These are phyloP conservation scores for Monosporascus ibericus DNA, from an alignment of 2,329 filamentous ascomycete species.

Conservation along the genomic window DNA sequence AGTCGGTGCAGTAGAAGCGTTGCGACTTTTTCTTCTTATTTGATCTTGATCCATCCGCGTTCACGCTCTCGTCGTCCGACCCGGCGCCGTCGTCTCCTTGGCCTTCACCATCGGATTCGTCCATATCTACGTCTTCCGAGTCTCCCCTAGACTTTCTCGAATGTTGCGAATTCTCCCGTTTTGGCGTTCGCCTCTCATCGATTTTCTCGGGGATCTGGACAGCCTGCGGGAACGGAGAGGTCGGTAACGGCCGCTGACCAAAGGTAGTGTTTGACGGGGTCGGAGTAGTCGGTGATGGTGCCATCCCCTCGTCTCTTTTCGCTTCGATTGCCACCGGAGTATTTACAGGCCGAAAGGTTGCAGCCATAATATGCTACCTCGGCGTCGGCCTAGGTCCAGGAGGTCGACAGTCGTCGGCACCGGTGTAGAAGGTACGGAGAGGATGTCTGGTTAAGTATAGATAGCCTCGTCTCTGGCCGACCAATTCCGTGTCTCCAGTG, in stretches of 20 bases:
- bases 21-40: constrained; percentile 96
- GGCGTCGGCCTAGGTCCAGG: background rate
- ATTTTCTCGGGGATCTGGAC: constrained; percentile 42
- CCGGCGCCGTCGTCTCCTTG: constrained; percentile 43
- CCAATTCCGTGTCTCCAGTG: background rate
- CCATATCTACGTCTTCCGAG: constrained; percentile 70
- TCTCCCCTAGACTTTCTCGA: constrained; percentile 52
- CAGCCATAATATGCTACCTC: constrained; percentile 32
- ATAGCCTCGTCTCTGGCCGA: background rate
- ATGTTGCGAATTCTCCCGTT: constrained; percentile 53
- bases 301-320: constrained; percentile 20
- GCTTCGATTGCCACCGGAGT: constrained; percentile 27
- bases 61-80: constrained; percentile 61
- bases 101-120: constrained; percentile 63
- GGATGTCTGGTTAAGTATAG: background rate
- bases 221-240: constrained; percentile 44
- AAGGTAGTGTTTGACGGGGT: constrained; percentile 61
- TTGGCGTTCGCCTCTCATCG: constrained; percentile 36
- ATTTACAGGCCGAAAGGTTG: constrained; percentile 44
- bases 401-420: background rate
- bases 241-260: constrained; percentile 48
- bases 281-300: constrained; percentile 29
- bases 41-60: constrained; percentile 60
- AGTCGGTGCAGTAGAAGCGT: constrained; percentile 93
- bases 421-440: too few relatives aligned